phyloP scores from a whole-genome alignment of 1,284 basidiomycete species.

The Fomitopsis betulina region DNA sequence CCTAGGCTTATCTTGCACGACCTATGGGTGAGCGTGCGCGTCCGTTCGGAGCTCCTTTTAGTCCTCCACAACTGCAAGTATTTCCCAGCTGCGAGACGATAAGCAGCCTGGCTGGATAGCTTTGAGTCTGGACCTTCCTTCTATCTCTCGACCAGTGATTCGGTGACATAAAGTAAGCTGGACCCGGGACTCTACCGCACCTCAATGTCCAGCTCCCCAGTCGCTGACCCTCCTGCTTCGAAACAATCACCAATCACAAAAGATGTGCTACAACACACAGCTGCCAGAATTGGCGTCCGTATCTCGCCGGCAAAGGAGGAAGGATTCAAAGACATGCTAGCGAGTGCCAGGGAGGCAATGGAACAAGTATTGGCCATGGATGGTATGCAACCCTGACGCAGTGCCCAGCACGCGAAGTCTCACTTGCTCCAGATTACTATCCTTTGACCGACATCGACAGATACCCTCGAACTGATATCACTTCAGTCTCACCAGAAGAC shows the following conservation, averaged over 20 bases:
- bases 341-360: slow-evolving; percentile 15
- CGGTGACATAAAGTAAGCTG: not conserved
- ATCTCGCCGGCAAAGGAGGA: slow-evolving; percentile 13
- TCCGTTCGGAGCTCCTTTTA: slow-evolving; percentile 3
- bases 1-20: not conserved
- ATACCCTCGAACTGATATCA: slow-evolving; percentile 15
- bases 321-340: slow-evolving; percentile 15
- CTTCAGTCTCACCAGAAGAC: slow-evolving; percentile 7
- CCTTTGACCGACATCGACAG: slow-evolving; percentile 11
- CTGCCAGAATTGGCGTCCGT: slow-evolving; percentile 12
- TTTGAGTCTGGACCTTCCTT: not conserved
- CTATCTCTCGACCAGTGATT: not conserved
- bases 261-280: slow-evolving; percentile 14
- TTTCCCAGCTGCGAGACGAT: not conserved
- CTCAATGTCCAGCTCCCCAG: not conserved
- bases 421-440: slow-evolving; percentile 12
- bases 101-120: not conserved
- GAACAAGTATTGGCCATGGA: slow-evolving; percentile 17
- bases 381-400: slow-evolving; percentile 5
- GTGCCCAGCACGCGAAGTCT: not conserved
- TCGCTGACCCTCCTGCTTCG: not conserved
- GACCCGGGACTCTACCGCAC: too few species aligned
- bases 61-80: not conserved
- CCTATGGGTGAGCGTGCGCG: not conserved
- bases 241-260: slow-evolving; percentile 7